Percentiles rank a stretch among this genome's conserved stretches.
phyloP scores from a whole-genome alignment of 2,329 filamentous ascomycete species.

The Stachybotrys chlorohalonatus region DNA sequence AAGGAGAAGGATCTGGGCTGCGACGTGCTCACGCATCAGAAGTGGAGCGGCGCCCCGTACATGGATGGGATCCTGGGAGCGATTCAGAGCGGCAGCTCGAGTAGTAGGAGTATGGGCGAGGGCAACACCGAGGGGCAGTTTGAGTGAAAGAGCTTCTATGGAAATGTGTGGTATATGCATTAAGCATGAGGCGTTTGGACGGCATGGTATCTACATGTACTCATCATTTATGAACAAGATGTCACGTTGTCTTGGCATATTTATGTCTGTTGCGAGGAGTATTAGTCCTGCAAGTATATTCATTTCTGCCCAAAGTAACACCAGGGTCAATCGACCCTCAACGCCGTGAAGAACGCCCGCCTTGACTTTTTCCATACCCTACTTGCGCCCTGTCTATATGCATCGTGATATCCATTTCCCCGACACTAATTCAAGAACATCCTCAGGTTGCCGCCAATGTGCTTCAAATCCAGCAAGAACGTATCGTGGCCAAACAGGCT shows the following conservation, averaged over 20 bases:
- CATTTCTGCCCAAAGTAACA: neutral
- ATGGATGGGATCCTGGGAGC: conserved; percentile 85
- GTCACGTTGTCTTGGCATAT: too few species aligned
- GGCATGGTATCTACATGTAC: too few species aligned
- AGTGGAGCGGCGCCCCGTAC: conserved; percentile 62
- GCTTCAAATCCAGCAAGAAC: conserved; percentile 84
- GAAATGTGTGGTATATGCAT: too few species aligned
- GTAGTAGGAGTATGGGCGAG: conserved; percentile 88
- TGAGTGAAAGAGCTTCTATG: conserved; percentile 12
- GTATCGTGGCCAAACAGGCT: conserved; percentile 96
- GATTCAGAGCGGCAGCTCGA: conserved; percentile 84
- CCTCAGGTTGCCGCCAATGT: conserved; percentile 77
- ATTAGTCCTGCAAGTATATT: too few species aligned
- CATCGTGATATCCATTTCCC: neutral
- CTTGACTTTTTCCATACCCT: too few species aligned
- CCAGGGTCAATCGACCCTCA: neutral
- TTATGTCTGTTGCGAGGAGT: too few species aligned
- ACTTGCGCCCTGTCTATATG: neutral
- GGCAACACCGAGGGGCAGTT: conserved; percentile 81
- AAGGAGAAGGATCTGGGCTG: conserved; percentile 85
- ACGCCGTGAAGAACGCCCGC: too few species aligned
- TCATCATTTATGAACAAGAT: too few species aligned
- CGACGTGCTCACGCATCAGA: conserved; percentile 92
- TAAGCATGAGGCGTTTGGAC: too few species aligned
- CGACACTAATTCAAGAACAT: conserved; percentile 58